Base-by-base conservation (phyloP, 148 eudicot genomes). In the Rhododendron molle region DNA sequence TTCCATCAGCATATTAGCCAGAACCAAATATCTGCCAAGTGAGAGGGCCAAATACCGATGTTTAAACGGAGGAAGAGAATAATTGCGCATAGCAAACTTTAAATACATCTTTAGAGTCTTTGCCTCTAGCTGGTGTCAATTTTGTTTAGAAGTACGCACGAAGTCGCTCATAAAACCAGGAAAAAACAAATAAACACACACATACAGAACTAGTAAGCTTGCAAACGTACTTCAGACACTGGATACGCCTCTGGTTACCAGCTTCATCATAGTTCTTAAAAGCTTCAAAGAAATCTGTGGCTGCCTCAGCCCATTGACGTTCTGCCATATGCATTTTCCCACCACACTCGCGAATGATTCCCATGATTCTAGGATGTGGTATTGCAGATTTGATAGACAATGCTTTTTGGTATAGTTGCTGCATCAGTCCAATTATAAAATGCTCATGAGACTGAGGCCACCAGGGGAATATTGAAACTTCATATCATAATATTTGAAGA, bases 281-380 rank as follows among this genome's bases (percentile, higher is more conserved):
- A 86, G 99, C 99, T 90, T 97, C 99, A 88, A 97, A 97, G 86
- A 97, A 97, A 85, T 97, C 99, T 62, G 99, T 97, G 44, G 98
- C 97, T 81, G 99, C 98, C 83, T 95, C 97, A 38, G 93, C 94
- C 99, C 99, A 97, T 54, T 92, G 98, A 34, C 99, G 97, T 89
- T 97, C 99, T 77, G 98, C 95, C 99, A 95, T 97, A 87, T 97
- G 95, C 99, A 97, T 97, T 91, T 97, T 97, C 32, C 99, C 99
- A 84, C 99, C 99, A 90, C 98, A 97, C 89, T 97, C 99, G 77
- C 94, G 99, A 87, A 97, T 95, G 78, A 97, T 95, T 86, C 98
- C 99, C 98, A 95, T 97, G 81, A 97, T 95, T 83, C 98, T 94
- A 83, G 99, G 99, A 90, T 97, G 99, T 76, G 99, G 98, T 84